These are phyloP conservation scores for Domatiomyces globalis DNA, from an alignment of 2,329 filamentous ascomycete species.

Conservation along the genomic window DNA sequence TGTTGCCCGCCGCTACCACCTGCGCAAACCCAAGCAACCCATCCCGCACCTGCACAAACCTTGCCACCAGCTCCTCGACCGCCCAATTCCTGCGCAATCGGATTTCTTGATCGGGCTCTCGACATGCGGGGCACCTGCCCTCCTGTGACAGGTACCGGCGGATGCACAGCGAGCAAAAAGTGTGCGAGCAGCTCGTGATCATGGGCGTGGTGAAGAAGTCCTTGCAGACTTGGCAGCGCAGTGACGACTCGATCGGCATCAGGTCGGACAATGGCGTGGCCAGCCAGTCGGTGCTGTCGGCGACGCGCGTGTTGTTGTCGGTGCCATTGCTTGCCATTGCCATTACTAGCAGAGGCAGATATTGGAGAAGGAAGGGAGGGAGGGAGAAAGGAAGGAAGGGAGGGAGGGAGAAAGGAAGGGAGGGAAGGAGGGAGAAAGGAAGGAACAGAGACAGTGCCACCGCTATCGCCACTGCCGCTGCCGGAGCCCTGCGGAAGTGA, in stretches of 20 bases:
- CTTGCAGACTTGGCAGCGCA: constrained; percentile 95
- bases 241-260: constrained; percentile 55
- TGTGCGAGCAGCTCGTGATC: constrained; percentile 87
- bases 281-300: constrained; percentile 37
- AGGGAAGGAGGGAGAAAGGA: no score
- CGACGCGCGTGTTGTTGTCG: constrained; percentile 4
- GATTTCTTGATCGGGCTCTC: constrained; percentile 63
- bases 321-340: no score
- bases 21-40: neutral
- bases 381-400: no score
- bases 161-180: constrained; percentile 94
- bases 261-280: constrained; percentile 31
- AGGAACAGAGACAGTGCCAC: no score
- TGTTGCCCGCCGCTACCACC: no score
- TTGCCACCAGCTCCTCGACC: constrained; percentile 66
- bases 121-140: constrained; percentile 77
- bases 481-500: no score
- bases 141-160: constrained; percentile 69
- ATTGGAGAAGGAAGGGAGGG: no score
- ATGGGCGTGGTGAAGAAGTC: constrained; percentile 93
- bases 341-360: no score
- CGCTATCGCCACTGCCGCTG: no score
- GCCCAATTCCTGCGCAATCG: constrained; percentile 75
- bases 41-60: neutral
- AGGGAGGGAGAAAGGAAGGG: no score